Percentiles rank a stretch among this genome's conserved stretches.
Conservation (phyloP, 2,329 filamentous ascomycete genomes). For the Raffaelea arxii region DNA sequence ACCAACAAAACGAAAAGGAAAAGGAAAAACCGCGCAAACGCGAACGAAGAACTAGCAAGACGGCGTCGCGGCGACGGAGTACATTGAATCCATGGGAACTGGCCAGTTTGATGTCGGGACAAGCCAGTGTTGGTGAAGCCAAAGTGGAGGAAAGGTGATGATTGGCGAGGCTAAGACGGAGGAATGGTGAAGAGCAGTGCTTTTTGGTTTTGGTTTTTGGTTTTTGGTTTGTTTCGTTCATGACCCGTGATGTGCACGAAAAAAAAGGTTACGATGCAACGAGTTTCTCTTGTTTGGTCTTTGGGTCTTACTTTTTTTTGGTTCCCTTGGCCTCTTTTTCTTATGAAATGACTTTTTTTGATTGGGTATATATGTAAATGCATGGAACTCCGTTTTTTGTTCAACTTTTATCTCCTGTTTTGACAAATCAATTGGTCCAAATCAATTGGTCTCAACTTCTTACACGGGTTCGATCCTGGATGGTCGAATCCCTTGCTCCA, state of each 20-base stretch:
- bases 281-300: no score
- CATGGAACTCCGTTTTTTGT: no score
- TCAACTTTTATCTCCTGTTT: no score
- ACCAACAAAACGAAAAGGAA: background rate
- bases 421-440: no score
- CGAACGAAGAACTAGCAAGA: slow-evolving; percentile 40
- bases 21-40: slow-evolving; percentile 29
- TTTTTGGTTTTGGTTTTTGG: background rate
- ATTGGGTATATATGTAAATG: no score
- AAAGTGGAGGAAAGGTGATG: background rate
- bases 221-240: background rate
- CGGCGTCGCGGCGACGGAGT: slow-evolving; percentile 56
- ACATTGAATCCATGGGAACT: slow-evolving; percentile 69
- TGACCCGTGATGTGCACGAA: background rate
- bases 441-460: no score
- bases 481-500: no score
- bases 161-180: background rate
- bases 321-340: no score
- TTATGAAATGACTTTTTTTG: no score
- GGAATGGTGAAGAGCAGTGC: background rate
- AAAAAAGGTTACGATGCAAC: no score
- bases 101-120: slow-evolving; percentile 48
- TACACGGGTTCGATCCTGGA: no score
- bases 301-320: no score
- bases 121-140: slow-evolving; percentile 3